Evolutionary conservation across 441 rosid genomes (phyloP), one percentile per base, ranked within the genome.

Genomic region (Euphorbia corollata): DNA sequence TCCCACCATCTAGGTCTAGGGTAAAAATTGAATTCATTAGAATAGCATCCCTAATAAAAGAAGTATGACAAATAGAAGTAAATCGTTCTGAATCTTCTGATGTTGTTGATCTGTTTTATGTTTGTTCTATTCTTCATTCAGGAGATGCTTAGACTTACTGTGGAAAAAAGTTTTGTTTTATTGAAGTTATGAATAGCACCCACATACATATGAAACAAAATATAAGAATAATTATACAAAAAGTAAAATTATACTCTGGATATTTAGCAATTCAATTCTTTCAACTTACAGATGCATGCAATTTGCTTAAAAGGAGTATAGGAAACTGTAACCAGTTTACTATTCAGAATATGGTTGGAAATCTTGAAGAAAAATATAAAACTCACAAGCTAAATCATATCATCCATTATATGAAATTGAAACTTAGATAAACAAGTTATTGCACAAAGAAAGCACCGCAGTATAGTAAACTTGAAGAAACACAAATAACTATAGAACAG

Each of bases 401-500:
- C 8, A 50, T 53, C 20, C 30, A 20, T 53, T 9, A 47, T 48
- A 20, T 4, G 24, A 65, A 59, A 53, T 18, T 19, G 20, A 34
- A 63, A 45, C 51, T 39, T 5, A 50, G 53, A 63, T 47, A 45
- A 67, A 45, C 54, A 56, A 56, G 59, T 10, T 20, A 56, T 56
- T 23, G 15, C 15, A 23, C 34, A 10, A 22, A 23, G 32, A 56
- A n/a, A 67, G 60, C 59, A 56, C 32, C 59, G 7, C 20, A 65
- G 34, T 19, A 39, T 6, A 65, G 32, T 18, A 48, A 61, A 76
- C 66, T 45, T 36, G 23, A 34, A 20, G 45, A 51, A 38, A 38
- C 51, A 62, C 15, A 24, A 62, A 58, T 15, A 65, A 69, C 27
- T 13, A 24, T 20, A 7, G 59, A 58, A 61, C 41, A 69, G 73